Evolutionary conservation across 2,329 filamentous ascomycete genomes (phyloP), one percentile per base, ranked within the genome.

Genomic region (Epichloe uncinata): DNA sequence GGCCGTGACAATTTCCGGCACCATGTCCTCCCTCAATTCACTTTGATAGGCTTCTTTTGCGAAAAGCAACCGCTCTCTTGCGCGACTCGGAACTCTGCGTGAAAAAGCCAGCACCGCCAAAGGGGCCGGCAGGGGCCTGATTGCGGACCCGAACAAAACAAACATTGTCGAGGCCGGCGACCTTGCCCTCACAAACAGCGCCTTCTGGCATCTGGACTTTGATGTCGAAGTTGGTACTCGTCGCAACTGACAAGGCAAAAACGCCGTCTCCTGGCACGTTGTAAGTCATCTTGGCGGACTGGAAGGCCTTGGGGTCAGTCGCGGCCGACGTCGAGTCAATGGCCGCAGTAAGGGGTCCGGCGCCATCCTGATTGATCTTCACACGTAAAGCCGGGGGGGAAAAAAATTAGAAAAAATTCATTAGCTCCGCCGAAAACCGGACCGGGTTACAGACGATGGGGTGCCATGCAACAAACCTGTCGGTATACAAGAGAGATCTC

Each of bases 61-160:
- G 49, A 16, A 45, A 50, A 5, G 11, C 43, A 30, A 50, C 2
- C 5, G 49, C 49, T 18, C 49, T 30, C 43, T 50, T 50, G 12
- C 43, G 43, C 16, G 49, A 34, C 11, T 15, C 26, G 16, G 15
- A 13, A 18, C 43, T 50, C 30, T 50, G 49, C 4, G 43, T 50
- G 43, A 50, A 50, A 44, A 50, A 50, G 3, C 49, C 49, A 34
- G 49, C 33, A 33, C 49, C 49, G 16, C 49, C 49, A 47, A 50
- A 50, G 7, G 49, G 49, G 4, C 49, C 49, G 26, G 49, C 49
- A 33, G 20, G 13, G 8, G 37, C 49, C 18, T 46, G 37, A 38
- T 50, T 50, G 44, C 49, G 49, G n/a, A 50, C 7, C 4, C 43
- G 42, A 13, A 47, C 49, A 20, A 47, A 50, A 36, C 49, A 50